phyloP scores from a whole-genome alignment of 148 eudicot species.

The Spergularia marina region DNA sequence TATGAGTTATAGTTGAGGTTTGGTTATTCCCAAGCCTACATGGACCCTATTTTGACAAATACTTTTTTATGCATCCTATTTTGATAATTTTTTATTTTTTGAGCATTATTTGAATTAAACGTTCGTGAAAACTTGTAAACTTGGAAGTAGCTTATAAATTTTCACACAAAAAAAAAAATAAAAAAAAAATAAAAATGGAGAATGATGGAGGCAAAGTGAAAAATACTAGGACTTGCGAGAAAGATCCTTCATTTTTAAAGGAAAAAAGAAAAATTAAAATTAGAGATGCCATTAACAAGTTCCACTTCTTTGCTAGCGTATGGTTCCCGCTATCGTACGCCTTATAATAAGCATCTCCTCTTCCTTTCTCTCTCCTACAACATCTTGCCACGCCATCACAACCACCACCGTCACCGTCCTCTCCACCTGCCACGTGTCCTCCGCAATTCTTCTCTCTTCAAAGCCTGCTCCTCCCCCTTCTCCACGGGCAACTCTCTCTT shows the following conservation, averaged over 20 bases:
- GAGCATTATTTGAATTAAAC: no score
- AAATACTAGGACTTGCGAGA: slow-evolving; percentile 10
- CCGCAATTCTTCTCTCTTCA: slow-evolving; percentile 26
- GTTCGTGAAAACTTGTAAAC: no score
- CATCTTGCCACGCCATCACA: slow-evolving; percentile 28
- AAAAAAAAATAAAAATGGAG: no score
- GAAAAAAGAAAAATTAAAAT: background rate
- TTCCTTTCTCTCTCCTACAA: slow-evolving; percentile 18
- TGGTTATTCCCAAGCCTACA: no score
- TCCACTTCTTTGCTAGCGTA: slow-evolving; percentile 23
- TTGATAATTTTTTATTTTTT: no score
- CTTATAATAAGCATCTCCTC: slow-evolving; percentile 23
- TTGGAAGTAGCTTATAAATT: no score
- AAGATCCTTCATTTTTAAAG: background rate
- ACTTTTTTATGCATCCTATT: no score
- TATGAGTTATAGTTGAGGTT: no score
- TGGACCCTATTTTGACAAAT: no score
- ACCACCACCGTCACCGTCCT: slow-evolving; percentile 16
- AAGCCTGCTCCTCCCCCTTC: slow-evolving; percentile 17
- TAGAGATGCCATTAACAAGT: slow-evolving; percentile 25
- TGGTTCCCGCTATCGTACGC: slow-evolving; percentile 36
- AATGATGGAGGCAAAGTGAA: background rate
- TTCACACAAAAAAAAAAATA: no score
- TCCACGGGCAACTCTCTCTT: slow-evolving; percentile 57
- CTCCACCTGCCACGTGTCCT: slow-evolving; percentile 25